A percentile compares a stretch with the other conserved stretches of the same genome.
Conservation (phyloP, 163 green algal species). For the Trebouxia gelatinosa region DNA sequence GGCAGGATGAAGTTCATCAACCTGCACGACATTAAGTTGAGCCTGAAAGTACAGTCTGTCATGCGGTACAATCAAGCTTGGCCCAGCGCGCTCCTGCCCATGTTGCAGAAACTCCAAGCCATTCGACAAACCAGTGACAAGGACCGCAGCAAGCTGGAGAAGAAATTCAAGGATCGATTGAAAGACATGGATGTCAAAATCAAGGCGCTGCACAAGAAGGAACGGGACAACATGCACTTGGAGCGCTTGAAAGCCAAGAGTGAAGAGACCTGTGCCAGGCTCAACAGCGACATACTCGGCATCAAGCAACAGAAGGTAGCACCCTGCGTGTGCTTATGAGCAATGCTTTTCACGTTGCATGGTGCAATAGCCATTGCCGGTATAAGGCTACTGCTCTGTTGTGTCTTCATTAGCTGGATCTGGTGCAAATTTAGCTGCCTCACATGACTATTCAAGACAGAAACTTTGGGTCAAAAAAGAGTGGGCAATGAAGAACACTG, state of each 20-base stretch:
- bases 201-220: slow-evolving; percentile 55
- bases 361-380: neutral
- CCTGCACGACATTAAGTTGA: too few relatives aligned
- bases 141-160: slow-evolving; percentile 63
- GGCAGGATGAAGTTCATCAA: too few relatives aligned
- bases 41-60: too few relatives aligned
- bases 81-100: too few relatives aligned
- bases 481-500: too few relatives aligned
- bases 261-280: slow-evolving; percentile 57
- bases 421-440: too few relatives aligned
- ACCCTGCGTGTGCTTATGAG: neutral
- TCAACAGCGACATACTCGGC: slow-evolving; percentile 68
- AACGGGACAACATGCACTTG: slow-evolving; percentile 56
- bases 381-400: neutral
- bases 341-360: neutral
- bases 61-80: too few relatives aligned
- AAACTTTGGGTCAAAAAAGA: too few relatives aligned
- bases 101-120: slow-evolving; percentile 48
- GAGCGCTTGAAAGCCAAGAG: slow-evolving; percentile 69
- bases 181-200: slow-evolving; percentile 58
- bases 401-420: too few relatives aligned
- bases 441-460: too few relatives aligned
- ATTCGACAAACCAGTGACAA: slow-evolving; percentile 61
- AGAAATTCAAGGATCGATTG: slow-evolving; percentile 56
- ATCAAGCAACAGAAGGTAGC: slow-evolving; percentile 81